Evolutionary conservation across 2,329 filamentous ascomycete species (phyloP).

Genomic region (Aspergillus fumigatiaffinis): DNA sequence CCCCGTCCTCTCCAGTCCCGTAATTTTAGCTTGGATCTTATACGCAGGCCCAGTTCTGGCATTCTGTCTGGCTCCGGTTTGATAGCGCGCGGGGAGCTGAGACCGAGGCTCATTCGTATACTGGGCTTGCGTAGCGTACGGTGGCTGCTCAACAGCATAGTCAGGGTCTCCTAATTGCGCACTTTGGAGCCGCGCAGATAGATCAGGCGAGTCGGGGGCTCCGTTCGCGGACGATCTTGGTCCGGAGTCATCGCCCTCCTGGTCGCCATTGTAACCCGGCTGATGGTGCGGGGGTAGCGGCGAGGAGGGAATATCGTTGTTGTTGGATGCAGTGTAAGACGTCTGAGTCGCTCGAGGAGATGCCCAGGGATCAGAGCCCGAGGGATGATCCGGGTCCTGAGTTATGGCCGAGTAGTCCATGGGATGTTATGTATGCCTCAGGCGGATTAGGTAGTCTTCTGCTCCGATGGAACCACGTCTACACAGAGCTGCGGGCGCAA

Average conservation of each 20-base stretch:
- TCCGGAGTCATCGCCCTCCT: slow-evolving; percentile 15
- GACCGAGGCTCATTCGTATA: slow-evolving; percentile 37
- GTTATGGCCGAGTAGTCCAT: slow-evolving; percentile 66
- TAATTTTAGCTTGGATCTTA: slow-evolving; percentile 92
- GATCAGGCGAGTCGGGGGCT: slow-evolving; percentile 39
- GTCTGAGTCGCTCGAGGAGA: slow-evolving; percentile 53
- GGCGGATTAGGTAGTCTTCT: neutral
- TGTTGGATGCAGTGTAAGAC: slow-evolving; percentile 30
- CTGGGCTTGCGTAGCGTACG: slow-evolving; percentile 36
- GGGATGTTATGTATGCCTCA: slow-evolving; percentile 11
- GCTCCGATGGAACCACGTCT: slow-evolving; percentile 19
- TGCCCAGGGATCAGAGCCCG: slow-evolving; percentile 60
- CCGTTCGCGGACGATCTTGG: slow-evolving; percentile 14
- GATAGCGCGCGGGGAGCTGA: slow-evolving; percentile 47
- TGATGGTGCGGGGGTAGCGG: slow-evolving; percentile 37
- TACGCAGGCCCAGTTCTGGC: slow-evolving; percentile 61
- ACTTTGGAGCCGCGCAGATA: slow-evolving; percentile 41
- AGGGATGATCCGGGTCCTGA: slow-evolving; percentile 56
- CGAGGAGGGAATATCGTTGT: slow-evolving; percentile 39
- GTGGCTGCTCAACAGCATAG: slow-evolving; percentile 34
- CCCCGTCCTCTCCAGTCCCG: slow-evolving; percentile 83
- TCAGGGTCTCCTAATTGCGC: slow-evolving; percentile 38
- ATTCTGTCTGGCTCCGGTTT: slow-evolving; percentile 36
- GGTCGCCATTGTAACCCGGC: slow-evolving; percentile 28
- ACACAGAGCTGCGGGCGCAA: slow-evolving; percentile 8